Evolutionary conservation across 305 asterid genomes (phyloP).

Genomic region (Fraxinus platypoda): DNA sequence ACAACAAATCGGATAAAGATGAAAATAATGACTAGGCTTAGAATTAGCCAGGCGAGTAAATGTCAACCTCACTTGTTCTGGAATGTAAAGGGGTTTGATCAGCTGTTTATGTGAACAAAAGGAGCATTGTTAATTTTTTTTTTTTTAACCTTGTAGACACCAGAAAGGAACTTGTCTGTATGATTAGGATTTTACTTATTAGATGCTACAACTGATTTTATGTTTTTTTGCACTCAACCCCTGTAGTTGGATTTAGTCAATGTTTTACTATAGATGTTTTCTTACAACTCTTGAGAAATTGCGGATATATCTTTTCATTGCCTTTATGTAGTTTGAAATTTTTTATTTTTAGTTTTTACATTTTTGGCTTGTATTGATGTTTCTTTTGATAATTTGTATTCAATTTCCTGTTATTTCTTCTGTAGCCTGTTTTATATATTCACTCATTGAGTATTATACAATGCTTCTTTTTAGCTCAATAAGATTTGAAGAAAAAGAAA

Average conservation of each 20-base stretch:
- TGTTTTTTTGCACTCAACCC: neutral
- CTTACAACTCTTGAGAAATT: neutral
- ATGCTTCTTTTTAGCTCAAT: neutral
- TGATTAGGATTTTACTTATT: neutral
- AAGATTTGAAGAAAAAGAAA: neutral
- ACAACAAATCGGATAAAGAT: slow-evolving; percentile 7
- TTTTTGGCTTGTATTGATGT: neutral
- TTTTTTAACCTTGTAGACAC: neutral
- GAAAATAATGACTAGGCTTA: slow-evolving; percentile 5
- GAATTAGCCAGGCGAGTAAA: neutral
- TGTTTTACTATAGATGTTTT: neutral
- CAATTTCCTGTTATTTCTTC: neutral
- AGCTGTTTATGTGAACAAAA: neutral
- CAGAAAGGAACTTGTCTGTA: slow-evolving; percentile 23
- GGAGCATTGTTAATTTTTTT: neutral
- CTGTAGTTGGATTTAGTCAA: neutral
- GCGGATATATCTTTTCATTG: neutral
- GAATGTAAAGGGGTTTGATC: slow-evolving; percentile 6
- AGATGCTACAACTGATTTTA: neutral
- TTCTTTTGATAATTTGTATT: neutral
- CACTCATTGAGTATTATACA: neutral
- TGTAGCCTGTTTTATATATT: neutral
- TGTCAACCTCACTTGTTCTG: neutral
- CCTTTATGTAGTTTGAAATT: neutral
- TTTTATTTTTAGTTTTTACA: neutral